Base-by-base conservation (phyloP, 2,329 filamentous ascomycete genomes). In the Penicillium griseofulvum region DNA sequence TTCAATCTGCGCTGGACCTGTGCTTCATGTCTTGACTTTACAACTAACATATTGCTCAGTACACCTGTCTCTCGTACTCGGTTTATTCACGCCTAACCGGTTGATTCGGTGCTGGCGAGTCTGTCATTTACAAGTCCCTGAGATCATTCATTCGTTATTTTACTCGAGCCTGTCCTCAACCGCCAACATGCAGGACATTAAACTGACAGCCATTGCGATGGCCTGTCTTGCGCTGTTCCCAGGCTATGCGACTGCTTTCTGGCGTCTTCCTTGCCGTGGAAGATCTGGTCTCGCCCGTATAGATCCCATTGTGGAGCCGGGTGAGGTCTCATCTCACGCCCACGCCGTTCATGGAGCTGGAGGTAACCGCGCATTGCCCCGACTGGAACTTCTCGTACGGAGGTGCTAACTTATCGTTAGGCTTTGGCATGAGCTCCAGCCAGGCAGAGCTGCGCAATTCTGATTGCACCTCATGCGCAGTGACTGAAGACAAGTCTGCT, bases 191-290 rank as follows among this genome's bases (percentile, higher is more conserved):
- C 62, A 62, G 54, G 57, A 64, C 49, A 41, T 59, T 57, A 45
- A 52, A 31, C 33, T 62, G 16, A 55, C 57, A 33, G 43, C 63
- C 41, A 41, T 56, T 36, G 49, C 71, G 49, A 56, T 70, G 56
- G 65, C 67, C 49, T 59, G 59, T 43, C 41, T 71, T 38, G 58
- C 66, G 33, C 54, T 75, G 54, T 69, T 72, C 17, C 63, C 68
- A 4, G 58, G 61, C 29, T 59, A 66, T 41, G 80, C 79, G 44
- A 69, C 81, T 64, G 91, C 88, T 56, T 96, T 96, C 75, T 96
- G 90, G 90, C 90, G 91, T 70, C 89, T 96, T 82, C 88, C 90
- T 66, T 96, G 91, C 74, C 87, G 84, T 63, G 86, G 85, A 53
- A 81, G 83, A 44, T 79, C 86, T 61, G 89, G 86, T 59, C 71